Evolutionary conservation across 2,329 filamentous ascomycete genomes (phyloP).

Genomic region (Exophiala aquamarina): DNA sequence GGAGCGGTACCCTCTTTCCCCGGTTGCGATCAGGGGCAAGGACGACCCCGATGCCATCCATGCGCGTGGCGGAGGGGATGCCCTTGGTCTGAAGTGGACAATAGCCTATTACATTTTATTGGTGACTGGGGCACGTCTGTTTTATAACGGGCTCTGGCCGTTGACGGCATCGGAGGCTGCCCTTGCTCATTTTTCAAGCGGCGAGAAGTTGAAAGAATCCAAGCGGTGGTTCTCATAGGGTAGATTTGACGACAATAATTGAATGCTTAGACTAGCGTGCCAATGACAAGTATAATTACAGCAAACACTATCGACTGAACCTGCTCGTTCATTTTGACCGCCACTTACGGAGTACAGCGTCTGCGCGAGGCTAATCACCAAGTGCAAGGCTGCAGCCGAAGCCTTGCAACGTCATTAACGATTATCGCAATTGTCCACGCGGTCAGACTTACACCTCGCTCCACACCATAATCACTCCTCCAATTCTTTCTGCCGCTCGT

Average conservation of each 20-base stretch:
- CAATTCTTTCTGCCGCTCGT: too few species aligned
- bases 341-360: too few species aligned
- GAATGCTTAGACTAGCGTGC: neutral
- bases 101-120: slow-evolving; percentile 77
- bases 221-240: too few species aligned
- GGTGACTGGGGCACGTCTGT: slow-evolving; percentile 67
- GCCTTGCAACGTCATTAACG: too few species aligned
- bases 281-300: too few species aligned
- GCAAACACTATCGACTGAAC: too few species aligned
- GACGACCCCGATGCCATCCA: slow-evolving; percentile 33
- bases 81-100: slow-evolving; percentile 62
- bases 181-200: slow-evolving; percentile 29
- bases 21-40: slow-evolving; percentile 37
- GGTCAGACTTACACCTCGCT: too few species aligned
- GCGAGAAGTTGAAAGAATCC: too few species aligned
- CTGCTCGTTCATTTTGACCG: too few species aligned
- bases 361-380: neutral
- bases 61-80: slow-evolving; percentile 29
- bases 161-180: slow-evolving; percentile 60
- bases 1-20: slow-evolving; percentile 32
- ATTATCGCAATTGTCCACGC: neutral
- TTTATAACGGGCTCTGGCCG: slow-evolving; percentile 69
- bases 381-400: too few species aligned
- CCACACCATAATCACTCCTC: too few species aligned
- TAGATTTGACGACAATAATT: neutral